Conservation (phyloP, 2,329 filamentous ascomycete species). For the Massarina eburnea region DNA sequence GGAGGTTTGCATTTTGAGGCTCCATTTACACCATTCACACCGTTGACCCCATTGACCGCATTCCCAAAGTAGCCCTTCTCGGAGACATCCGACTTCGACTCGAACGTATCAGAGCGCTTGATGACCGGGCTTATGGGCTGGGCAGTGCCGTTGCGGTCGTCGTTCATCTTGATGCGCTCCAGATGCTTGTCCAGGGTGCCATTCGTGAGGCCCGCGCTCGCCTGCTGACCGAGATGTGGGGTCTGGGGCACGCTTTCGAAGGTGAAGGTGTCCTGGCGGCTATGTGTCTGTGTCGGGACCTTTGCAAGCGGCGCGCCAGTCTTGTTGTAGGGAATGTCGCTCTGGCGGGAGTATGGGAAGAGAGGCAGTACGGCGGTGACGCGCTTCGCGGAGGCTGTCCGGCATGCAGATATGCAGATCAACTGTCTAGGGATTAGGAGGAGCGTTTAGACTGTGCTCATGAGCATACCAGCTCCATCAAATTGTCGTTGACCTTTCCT, state of each 20-base stretch:
- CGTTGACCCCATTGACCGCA: no score
- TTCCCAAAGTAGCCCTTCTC: conserved; percentile 19
- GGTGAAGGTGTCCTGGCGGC: conserved; percentile 63
- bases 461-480: conserved; percentile 67
- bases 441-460: conserved; percentile 23
- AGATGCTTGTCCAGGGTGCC: conserved; percentile 74
- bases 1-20: conserved; percentile 50
- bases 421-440: conserved; percentile 51
- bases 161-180: conserved; percentile 66
- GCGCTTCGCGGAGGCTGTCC: conserved; percentile 85
- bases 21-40: conserved; percentile 29
- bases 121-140: conserved; percentile 27
- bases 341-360: conserved; percentile 96
- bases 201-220: conserved; percentile 66
- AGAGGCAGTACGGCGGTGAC: conserved; percentile 93
- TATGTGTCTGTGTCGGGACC: conserved; percentile 48
- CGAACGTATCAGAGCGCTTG: conserved; percentile 38
- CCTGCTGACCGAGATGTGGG: conserved; percentile 70
- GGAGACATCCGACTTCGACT: conserved; percentile 29
- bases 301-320: conserved; percentile 83
- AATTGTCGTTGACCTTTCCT: conserved; percentile 90
- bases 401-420: conserved; percentile 98
- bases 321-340: conserved; percentile 97
- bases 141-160: conserved; percentile 50
- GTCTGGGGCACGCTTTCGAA: conserved; percentile 93